Evolutionary conservation across 345 rosid genomes (phyloP).

Genomic region (Kernera saxatilis): DNA sequence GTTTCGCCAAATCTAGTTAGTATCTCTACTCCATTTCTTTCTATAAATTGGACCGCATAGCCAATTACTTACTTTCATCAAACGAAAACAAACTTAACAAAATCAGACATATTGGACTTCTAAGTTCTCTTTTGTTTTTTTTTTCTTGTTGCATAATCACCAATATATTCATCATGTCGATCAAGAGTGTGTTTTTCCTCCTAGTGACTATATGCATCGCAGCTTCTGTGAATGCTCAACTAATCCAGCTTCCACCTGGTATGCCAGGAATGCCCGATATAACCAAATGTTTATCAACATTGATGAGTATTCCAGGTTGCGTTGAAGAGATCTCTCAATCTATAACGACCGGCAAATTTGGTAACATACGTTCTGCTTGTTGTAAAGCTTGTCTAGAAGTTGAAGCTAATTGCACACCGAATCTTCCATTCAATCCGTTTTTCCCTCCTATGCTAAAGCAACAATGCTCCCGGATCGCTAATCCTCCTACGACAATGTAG

Average conservation of each 20-base stretch:
- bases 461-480: neutral
- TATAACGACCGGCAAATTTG: neutral
- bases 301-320: neutral
- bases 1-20: neutral
- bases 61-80: neutral
- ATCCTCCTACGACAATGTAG: neutral
- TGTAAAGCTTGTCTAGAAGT: constrained; percentile 1
- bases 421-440: neutral
- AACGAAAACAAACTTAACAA: no score
- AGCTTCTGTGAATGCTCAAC: neutral
- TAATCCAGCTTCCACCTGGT: neutral
- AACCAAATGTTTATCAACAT: neutral
- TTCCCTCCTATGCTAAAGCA: neutral
- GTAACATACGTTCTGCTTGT: neutral
- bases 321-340: neutral
- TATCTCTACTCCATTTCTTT: neutral
- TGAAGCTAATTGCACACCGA: neutral
- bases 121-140: neutral
- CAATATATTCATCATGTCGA: neutral
- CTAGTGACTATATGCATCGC: neutral
- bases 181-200: neutral
- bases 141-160: neutral
- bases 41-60: neutral
- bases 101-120: neutral
- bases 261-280: neutral